Percentiles rank a stretch among this genome's conserved stretches.
Conservation (phyloP, 1,139 yeast species). For the Debaryomyces fabryi region DNA sequence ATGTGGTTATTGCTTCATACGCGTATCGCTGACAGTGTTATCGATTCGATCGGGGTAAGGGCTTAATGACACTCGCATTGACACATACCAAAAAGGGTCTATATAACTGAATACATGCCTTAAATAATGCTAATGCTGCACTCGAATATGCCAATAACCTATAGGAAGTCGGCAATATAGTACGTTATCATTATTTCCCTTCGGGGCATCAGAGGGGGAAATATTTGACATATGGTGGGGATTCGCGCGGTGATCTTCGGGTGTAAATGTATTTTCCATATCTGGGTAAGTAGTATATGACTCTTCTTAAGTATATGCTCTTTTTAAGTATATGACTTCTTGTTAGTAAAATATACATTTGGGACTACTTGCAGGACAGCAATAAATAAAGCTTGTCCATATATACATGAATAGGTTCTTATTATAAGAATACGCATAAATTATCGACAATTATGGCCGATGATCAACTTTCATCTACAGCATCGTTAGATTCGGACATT, state of each 20-base stretch:
- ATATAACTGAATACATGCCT: not conserved
- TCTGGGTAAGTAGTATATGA: not conserved
- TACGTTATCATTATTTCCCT: not conserved
- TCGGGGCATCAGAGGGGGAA: not conserved
- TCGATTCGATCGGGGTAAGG: not conserved
- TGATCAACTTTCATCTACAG: not conserved
- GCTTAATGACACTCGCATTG: not conserved
- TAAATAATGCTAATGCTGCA: not conserved
- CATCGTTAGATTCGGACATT: slow-evolving; percentile 5
- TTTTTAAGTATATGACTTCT: not conserved
- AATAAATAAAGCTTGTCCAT: not conserved
- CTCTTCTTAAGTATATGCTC: not conserved
- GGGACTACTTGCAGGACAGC: not conserved
- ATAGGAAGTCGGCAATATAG: not conserved
- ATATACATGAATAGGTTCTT: not conserved
- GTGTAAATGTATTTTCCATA: not conserved
- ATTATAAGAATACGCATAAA: not conserved
- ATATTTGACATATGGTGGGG: not conserved
- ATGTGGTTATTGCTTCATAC: not conserved
- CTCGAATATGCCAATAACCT: not conserved
- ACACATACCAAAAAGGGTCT: not conserved
- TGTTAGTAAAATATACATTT: not conserved
- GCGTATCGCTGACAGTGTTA: not conserved
- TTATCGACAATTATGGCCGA: not conserved
- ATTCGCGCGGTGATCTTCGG: not conserved